phyloP scores from a whole-genome alignment of 345 rosid genomes.

The Angophora floribunda region DNA sequence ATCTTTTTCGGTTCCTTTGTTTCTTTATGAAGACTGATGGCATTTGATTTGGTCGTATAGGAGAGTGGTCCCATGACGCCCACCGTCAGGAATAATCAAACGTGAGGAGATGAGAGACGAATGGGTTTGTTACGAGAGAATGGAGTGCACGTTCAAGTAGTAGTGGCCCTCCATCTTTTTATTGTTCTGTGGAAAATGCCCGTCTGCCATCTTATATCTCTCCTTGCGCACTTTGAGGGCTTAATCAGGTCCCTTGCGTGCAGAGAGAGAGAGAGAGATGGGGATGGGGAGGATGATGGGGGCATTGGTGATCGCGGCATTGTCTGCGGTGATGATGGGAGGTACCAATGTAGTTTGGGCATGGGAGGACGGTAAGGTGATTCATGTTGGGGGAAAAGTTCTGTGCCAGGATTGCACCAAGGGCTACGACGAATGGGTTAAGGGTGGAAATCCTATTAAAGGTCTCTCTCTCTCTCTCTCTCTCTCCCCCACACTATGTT shows the following conservation, averaged over 20 bases:
- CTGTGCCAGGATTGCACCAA: slow-evolving; percentile 78
- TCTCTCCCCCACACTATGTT: neutral
- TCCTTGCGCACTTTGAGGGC: neutral
- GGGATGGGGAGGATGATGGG: neutral
- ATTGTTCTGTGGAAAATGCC: neutral
- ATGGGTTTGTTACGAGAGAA: neutral
- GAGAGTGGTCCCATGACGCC: neutral
- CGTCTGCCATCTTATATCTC: neutral
- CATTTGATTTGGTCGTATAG: neutral
- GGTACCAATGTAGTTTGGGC: neutral
- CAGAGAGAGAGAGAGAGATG: neutral
- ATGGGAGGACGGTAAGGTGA: slow-evolving; percentile 6
- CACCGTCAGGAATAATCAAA: neutral
- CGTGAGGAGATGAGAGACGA: neutral
- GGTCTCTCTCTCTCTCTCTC: slow-evolving; percentile 11
- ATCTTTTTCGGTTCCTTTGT: neutral
- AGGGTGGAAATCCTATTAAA: slow-evolving; percentile 56
- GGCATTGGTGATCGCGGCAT: neutral
- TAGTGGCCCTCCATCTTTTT: neutral
- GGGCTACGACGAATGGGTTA: slow-evolving; percentile 44
- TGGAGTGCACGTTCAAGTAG: neutral
- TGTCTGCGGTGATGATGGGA: neutral
- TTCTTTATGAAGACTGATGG: neutral
- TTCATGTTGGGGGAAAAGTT: slow-evolving; percentile 59
- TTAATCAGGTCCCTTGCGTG: neutral